These are phyloP conservation scores for Chamaecyparis obtusa DNA, from an alignment of 75 land plant genomes.

Conservation along the genomic window DNA sequence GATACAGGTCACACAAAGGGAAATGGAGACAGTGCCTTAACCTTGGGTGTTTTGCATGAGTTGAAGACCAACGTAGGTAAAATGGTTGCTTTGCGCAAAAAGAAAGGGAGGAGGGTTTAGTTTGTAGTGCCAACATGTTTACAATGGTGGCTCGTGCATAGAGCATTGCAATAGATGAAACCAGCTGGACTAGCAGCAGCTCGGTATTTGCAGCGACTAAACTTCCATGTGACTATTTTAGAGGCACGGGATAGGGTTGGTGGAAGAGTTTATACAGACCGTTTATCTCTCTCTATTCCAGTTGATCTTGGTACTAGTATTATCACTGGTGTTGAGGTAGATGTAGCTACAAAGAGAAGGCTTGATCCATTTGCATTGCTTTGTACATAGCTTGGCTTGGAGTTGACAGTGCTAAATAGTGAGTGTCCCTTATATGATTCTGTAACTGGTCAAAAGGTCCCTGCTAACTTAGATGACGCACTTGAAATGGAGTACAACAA, in stretches of 20 bases:
- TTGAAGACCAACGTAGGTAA: too few relatives aligned
- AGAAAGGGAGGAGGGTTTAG: too few relatives aligned
- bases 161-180: too few relatives aligned
- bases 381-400: constrained; percentile 86
- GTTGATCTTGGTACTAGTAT: constrained; percentile 99
- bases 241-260: constrained; percentile 93
- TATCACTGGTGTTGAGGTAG: constrained; percentile 95
- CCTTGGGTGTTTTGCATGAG: too few relatives aligned
- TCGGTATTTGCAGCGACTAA: constrained; percentile 80
- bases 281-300: constrained; percentile 80
- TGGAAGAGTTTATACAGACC: constrained; percentile 92
- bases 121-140: too few relatives aligned
- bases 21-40: too few relatives aligned
- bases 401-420: constrained; percentile 83
- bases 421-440: constrained; percentile 96
- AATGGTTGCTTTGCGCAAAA: too few relatives aligned
- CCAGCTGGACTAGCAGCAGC: constrained; percentile 95
- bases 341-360: constrained; percentile 86
- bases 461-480: constrained; percentile 82
- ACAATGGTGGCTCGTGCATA: too few relatives aligned
- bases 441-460: constrained; percentile 78
- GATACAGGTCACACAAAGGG: too few relatives aligned
- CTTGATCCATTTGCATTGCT: constrained; percentile 90
- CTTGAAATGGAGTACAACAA: constrained; percentile 88
- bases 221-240: constrained; percentile 67